Conservation (phyloP, 2,329 filamentous ascomycete genomes). For the Cordyceps javanica region DNA sequence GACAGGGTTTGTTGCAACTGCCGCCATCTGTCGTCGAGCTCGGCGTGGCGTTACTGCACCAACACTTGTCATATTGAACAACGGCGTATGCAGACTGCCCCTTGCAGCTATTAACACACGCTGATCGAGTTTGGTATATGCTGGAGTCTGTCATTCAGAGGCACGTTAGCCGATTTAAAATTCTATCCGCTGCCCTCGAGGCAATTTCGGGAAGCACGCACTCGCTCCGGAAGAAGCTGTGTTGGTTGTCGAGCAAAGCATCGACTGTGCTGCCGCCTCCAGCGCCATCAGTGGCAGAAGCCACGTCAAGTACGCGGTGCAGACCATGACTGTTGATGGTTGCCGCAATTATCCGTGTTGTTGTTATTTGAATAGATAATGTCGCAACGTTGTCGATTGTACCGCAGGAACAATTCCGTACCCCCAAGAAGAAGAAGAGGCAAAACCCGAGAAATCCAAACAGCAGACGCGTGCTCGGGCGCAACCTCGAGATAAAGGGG, state of each 20-base stretch:
- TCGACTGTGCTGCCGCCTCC: not conserved
- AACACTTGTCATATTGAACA: constrained; percentile 1
- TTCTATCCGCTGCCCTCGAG: too few relatives aligned
- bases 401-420: not conserved
- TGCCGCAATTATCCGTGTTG: not conserved
- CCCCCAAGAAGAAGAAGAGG: not conserved
- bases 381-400: not conserved
- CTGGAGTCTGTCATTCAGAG: not conserved
- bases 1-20: constrained; percentile 1
- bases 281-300: not conserved
- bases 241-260: not conserved
- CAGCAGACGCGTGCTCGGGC: not conserved
- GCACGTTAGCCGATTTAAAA: not conserved
- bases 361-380: not conserved
- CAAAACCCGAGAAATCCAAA: not conserved
- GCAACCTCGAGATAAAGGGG: not conserved
- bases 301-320: not conserved
- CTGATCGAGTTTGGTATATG: not conserved
- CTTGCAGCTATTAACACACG: not conserved
- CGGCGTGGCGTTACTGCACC: constrained; percentile 3
- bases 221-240: not conserved
- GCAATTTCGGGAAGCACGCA: too few relatives aligned
- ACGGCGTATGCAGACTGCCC: constrained; percentile 2
- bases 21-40: not conserved
- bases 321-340: not conserved